These are phyloP conservation scores for Silene latifolia DNA, from an alignment of 148 eudicot species.

Conservation along the genomic window DNA sequence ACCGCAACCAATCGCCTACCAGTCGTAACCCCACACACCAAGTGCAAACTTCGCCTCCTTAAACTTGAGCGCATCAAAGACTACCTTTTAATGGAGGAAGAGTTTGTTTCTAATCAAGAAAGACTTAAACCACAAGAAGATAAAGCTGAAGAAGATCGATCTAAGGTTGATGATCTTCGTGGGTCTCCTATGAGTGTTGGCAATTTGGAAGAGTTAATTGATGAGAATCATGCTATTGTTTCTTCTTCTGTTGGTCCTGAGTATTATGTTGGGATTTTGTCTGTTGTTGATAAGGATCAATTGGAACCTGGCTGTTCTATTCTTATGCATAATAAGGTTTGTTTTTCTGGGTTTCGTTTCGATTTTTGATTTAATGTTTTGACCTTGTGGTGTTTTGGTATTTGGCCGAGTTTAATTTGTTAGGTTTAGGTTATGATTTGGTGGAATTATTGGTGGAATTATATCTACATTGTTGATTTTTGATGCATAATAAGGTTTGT, in stretches of 20 bases:
- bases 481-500: constrained; percentile 81
- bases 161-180: constrained; percentile 78
- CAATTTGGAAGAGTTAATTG: constrained; percentile 51
- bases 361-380: constrained; percentile 13
- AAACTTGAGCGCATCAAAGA: constrained; percentile 84
- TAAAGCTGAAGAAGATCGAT: constrained; percentile 82
- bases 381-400: no score
- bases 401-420: no score
- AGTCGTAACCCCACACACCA: constrained; percentile 62
- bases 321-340: not conserved
- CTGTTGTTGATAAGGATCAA: constrained; percentile 60
- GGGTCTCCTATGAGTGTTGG: constrained; percentile 96
- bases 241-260: constrained; percentile 85
- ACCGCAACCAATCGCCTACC: constrained; percentile 64
- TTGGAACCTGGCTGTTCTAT: constrained; percentile 65
- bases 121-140: constrained; percentile 84
- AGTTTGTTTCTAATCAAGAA: constrained; percentile 81
- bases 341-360: not conserved
- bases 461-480: not conserved
- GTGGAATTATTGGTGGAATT: no score
- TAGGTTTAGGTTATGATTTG: no score
- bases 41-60: constrained; percentile 70
- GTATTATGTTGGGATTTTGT: constrained; percentile 52
- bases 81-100: constrained; percentile 82
- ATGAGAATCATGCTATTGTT: constrained; percentile 60